Evolutionary conservation across 345 rosid species (phyloP).

Genomic region (Populus tremula): DNA sequence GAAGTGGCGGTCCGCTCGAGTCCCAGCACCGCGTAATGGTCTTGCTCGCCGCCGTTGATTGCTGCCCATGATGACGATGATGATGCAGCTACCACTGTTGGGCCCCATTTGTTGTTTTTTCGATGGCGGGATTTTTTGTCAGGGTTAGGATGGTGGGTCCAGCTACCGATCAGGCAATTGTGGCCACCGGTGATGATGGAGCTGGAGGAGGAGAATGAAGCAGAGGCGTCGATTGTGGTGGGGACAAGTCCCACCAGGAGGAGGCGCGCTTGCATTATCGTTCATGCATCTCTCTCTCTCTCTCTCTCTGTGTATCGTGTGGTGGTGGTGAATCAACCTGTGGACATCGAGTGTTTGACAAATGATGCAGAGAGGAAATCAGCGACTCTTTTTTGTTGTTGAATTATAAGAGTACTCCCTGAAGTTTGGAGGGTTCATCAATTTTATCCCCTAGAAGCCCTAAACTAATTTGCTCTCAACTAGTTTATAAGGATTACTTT

Average conservation of each 20-base stretch:
- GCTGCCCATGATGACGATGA: conserved; percentile 39
- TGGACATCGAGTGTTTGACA: too few relatives aligned
- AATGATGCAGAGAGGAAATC: too few relatives aligned
- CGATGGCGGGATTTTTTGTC: neutral
- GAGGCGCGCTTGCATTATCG: conserved; percentile 62
- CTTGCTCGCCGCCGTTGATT: conserved; percentile 38
- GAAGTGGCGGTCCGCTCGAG: conserved; percentile 51
- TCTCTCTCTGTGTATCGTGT: too few relatives aligned
- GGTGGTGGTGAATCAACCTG: too few relatives aligned
- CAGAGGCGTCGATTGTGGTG: conserved; percentile 33
- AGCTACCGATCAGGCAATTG: neutral
- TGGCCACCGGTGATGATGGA: neutral
- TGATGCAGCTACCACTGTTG: conserved; percentile 29
- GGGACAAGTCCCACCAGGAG: conserved; percentile 64
- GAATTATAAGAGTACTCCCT: too few relatives aligned
- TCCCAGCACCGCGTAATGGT: conserved; percentile 77
- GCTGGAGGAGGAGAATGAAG: conserved; percentile 13
- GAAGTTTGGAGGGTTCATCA: too few relatives aligned
- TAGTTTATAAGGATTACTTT: neutral
- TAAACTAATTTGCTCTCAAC: too few relatives aligned
- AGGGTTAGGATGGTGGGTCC: conserved; percentile 19
- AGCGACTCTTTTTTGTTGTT: too few relatives aligned
- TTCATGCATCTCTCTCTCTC: conserved; percentile 6
- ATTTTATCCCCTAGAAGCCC: too few relatives aligned
- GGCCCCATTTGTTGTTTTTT: conserved; percentile 27